A percentile compares a stretch with the other conserved stretches of the same genome.
Conservation (phyloP, 768 basidiomycete genomes). For the Mrakia gelida region DNA sequence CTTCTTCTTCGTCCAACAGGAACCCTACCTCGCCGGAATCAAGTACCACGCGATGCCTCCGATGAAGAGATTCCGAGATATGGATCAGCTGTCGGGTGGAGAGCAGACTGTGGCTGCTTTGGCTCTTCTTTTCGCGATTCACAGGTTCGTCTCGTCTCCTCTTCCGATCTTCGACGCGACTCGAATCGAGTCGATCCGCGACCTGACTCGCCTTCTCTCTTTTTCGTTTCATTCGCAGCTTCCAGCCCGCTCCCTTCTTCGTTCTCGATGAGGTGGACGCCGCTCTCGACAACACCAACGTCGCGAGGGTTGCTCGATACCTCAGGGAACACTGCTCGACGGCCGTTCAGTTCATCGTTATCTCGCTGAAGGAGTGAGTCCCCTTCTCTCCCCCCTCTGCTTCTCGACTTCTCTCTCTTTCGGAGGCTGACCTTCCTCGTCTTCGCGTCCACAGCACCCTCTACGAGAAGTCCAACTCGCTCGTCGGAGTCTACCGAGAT, state of each 20-base stretch:
- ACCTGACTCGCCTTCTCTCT: background rate
- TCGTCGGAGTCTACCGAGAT: conserved; percentile 91
- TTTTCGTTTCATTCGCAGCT: conserved; percentile 50
- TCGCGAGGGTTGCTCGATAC: conserved; percentile 90
- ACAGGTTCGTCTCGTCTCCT: conserved; percentile 57
- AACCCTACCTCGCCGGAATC: conserved; percentile 81
- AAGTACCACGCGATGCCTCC: conserved; percentile 99
- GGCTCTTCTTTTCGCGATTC: conserved; percentile 93
- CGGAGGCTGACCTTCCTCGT: background rate
- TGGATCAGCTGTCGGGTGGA: conserved; percentile 97
- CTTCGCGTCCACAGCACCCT: conserved; percentile 22
- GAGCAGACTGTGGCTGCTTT: conserved; percentile 98
- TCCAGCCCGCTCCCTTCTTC: conserved; percentile 95
- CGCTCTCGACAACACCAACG: conserved; percentile 93
- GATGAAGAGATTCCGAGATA: conserved; percentile 97
- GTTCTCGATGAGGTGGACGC: conserved; percentile 99
- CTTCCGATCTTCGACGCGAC: too few species aligned
- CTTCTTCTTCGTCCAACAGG: conserved; percentile 48
- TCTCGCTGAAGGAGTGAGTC: conserved; percentile 82
- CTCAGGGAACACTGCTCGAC: conserved; percentile 78
- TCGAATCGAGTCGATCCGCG: too few species aligned
- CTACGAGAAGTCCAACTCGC: conserved; percentile 80
- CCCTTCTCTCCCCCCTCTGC: background rate
- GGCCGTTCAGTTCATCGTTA: conserved; percentile 91
- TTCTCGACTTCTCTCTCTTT: background rate